A percentile compares a stretch with the other conserved stretches of the same genome.
Conservation (phyloP, 2,329 filamentous ascomycete species). For the Biscogniauxia sp. region DNA sequence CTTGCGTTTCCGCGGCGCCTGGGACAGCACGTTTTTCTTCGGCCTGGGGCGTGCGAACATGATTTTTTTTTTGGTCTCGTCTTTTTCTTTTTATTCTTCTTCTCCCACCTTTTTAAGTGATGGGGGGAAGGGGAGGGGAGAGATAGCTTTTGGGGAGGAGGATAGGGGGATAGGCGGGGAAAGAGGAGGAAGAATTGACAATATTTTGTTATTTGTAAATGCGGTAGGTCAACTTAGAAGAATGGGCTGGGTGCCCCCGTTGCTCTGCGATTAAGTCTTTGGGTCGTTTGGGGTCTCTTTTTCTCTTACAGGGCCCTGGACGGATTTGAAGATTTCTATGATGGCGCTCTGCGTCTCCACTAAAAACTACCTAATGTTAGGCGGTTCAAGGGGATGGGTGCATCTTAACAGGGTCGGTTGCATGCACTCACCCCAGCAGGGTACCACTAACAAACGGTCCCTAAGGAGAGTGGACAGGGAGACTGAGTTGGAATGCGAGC, state of each 20-base stretch:
- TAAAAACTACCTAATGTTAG: neutral
- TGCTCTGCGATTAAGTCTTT: neutral
- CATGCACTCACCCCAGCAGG: no score
- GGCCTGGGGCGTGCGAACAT: constrained; percentile 58
- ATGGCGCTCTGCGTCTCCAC: neutral
- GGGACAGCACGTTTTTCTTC: constrained; percentile 56
- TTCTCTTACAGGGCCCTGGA: neutral
- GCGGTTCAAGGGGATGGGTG: neutral
- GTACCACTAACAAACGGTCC: no score
- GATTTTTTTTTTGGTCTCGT: no score
- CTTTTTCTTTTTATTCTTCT: constrained; percentile 2
- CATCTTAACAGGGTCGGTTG: neutral
- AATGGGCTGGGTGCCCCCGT: neutral
- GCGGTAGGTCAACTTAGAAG: no score
- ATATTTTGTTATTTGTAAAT: no score
- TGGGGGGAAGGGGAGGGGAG: no score
- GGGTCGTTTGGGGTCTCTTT: neutral
- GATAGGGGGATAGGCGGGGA: no score
- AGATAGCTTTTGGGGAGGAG: neutral
- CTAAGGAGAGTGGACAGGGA: no score
- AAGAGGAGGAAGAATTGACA: neutral
- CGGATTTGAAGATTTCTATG: neutral
- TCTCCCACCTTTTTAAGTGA: neutral
- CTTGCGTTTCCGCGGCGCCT: constrained; percentile 67
- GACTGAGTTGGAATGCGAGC: no score